phyloP scores from a whole-genome alignment of 805 yeast genomes.

The Wickerhamiella vanderwaltii region DNA sequence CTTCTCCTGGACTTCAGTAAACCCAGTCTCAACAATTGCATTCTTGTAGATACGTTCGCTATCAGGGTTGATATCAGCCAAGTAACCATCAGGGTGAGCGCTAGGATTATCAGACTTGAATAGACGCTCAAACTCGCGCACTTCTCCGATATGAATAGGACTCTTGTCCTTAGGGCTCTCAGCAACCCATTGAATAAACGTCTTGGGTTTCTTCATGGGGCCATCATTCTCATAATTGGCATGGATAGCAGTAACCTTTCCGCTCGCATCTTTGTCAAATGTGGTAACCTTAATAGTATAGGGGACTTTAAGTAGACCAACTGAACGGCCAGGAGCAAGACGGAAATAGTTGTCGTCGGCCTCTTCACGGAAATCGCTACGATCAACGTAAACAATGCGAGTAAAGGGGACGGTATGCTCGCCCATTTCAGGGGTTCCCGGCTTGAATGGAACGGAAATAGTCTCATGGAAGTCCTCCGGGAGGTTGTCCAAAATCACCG shows the following conservation, averaged over 20 bases:
- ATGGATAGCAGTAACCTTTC: constrained; percentile 55
- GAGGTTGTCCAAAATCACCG: constrained; percentile 70
- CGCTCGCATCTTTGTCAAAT: constrained; percentile 49
- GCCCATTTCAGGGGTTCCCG: constrained; percentile 68
- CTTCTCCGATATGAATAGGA: constrained; percentile 57
- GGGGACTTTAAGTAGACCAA: constrained; percentile 88
- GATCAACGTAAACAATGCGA: constrained; percentile 70
- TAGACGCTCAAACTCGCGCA: constrained; percentile 75
- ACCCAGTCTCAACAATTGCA: constrained; percentile 71
- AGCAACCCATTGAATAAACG: constrained; percentile 95
- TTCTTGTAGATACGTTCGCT: constrained; percentile 55
- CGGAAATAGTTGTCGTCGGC: constrained; percentile 69
- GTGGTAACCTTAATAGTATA: constrained; percentile 60
- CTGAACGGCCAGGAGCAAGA: constrained; percentile 86
- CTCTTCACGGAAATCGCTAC: constrained; percentile 67
- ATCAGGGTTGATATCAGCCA: constrained; percentile 69
- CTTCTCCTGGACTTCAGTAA: constrained; percentile 49
- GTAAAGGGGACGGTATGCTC: constrained; percentile 65
- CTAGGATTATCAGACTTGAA: constrained; percentile 88
- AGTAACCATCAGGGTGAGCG: constrained; percentile 75
- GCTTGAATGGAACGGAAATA: constrained; percentile 77
- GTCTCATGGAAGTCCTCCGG: constrained; percentile 59
- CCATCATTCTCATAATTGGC: constrained; percentile 67
- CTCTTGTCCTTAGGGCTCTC: constrained; percentile 46
- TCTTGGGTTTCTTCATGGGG: constrained; percentile 66